Conservation (phyloP, 805 yeast species). For the Dipodascus geniculatus region DNA sequence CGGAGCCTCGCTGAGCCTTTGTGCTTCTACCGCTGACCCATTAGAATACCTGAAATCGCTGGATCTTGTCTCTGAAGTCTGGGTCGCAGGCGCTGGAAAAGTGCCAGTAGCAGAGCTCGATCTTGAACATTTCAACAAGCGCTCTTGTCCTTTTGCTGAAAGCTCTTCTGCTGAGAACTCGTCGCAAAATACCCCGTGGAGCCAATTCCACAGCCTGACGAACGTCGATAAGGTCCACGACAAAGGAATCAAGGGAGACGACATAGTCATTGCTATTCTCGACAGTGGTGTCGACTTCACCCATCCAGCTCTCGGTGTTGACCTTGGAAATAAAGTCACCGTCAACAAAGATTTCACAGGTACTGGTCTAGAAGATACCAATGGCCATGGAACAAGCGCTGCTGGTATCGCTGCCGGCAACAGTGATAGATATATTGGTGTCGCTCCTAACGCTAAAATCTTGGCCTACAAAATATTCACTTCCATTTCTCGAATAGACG, state of each 20-base stretch:
- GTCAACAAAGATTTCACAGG: conserved; percentile 11
- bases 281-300: conserved; percentile 9
- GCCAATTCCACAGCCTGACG: conserved; percentile 9
- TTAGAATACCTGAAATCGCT: not conserved
- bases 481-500: conserved; percentile 10
- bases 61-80: not conserved
- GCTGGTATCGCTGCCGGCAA: conserved; percentile 13
- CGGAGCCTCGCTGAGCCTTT: not conserved
- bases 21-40: not conserved
- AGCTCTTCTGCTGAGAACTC: too few species aligned
- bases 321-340: conserved; percentile 12
- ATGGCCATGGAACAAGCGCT: conserved; percentile 17
- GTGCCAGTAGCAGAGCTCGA: not conserved
- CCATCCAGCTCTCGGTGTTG: conserved; percentile 14
- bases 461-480: conserved; percentile 14
- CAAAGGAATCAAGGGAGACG: conserved; percentile 11
- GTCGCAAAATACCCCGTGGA: too few species aligned
- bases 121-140: too few species aligned
- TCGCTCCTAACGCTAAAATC: conserved; percentile 15
- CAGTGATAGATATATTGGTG: conserved; percentile 10
- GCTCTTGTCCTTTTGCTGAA: too few species aligned
- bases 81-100: not conserved
- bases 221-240: conserved; percentile 14
- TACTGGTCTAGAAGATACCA: conserved; percentile 11
- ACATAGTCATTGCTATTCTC: conserved; percentile 9